Conservation (phyloP, 2,329 filamentous ascomycete genomes). For the Elsinoe perseae region DNA sequence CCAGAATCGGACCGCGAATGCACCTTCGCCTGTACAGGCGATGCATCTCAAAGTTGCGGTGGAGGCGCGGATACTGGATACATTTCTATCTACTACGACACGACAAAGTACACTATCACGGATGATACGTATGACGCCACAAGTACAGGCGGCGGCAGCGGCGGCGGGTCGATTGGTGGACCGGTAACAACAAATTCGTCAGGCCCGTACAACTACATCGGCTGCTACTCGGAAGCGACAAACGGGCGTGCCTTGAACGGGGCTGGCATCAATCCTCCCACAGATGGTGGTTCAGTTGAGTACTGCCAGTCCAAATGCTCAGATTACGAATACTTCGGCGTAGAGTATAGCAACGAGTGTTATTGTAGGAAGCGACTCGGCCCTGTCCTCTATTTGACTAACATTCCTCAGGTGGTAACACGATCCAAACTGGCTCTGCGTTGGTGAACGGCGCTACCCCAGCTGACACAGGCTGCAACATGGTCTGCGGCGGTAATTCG, state of each 20-base stretch:
- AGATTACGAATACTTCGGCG: conserved; percentile 31
- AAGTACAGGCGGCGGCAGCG: conserved; percentile 8
- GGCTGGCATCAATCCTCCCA: conserved; percentile 20
- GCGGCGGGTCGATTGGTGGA: conserved; percentile 10
- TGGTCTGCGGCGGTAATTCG: conserved; percentile 27
- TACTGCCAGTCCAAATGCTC: conserved; percentile 27
- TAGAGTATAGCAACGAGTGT: conserved; percentile 35
- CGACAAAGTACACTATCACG: conserved; percentile 21
- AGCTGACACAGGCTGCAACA: conserved; percentile 23
- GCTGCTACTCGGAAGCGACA: conserved; percentile 32
- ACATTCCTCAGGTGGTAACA: conserved; percentile 8
- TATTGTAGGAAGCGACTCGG: not conserved
- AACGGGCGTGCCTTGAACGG: conserved; percentile 25
- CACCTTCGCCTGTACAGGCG: conserved; percentile 44
- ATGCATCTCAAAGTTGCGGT: conserved; percentile 45
- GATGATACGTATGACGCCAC: conserved; percentile 21
- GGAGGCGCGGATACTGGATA: conserved; percentile 37
- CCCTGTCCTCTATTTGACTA: not conserved
- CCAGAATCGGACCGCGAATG: conserved; percentile 27
- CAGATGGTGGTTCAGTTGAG: conserved; percentile 29
- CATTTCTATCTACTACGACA: conserved; percentile 45
- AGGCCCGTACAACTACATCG: conserved; percentile 28
- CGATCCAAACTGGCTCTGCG: not conserved
- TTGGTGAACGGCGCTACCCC: not conserved
- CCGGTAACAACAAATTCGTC: conserved; percentile 24